A percentile compares a stretch with the other conserved stretches of the same genome.
These are phyloP conservation scores for Neoboletus magnificus DNA, from an alignment of 768 basidiomycete genomes.

Conservation along the genomic window DNA sequence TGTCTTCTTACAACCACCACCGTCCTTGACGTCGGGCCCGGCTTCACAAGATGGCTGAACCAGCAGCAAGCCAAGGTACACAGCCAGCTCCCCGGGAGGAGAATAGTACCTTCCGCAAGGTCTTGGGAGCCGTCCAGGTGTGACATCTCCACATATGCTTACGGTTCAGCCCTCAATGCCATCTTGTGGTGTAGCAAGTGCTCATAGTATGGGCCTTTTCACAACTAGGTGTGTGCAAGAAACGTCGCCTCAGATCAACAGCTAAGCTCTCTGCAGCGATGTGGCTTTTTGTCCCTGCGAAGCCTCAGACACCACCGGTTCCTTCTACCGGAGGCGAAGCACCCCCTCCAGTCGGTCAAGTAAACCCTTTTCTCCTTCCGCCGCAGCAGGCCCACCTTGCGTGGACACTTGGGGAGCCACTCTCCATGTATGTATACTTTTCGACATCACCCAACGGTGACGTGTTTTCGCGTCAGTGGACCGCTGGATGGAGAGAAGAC, in stretches of 20 bases:
- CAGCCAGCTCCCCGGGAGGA: conserved; percentile 27
- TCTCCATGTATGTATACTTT: conserved; percentile 73
- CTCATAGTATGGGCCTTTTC: conserved; percentile 63
- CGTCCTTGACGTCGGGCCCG: neutral
- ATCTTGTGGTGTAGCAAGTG: conserved; percentile 50
- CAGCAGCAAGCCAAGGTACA: conserved; percentile 18
- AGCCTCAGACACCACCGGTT: conserved; percentile 32
- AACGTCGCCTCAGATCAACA: neutral
- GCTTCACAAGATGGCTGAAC: conserved; percentile 24
- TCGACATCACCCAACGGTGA: conserved; percentile 63
- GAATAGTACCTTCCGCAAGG: conserved; percentile 35
- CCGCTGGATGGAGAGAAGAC: conserved; percentile 46
- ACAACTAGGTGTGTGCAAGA: conserved; percentile 51
- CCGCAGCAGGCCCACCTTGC: conserved; percentile 52
- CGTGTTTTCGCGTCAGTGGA: conserved; percentile 55
- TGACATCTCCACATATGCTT: conserved; percentile 10
- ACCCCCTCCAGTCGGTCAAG: conserved; percentile 20
- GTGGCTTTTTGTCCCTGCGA: conserved; percentile 40
- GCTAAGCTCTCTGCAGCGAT: conserved; percentile 34
- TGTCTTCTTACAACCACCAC: conserved; percentile 4
- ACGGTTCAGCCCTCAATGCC: conserved; percentile 2
- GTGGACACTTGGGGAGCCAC: conserved; percentile 57
- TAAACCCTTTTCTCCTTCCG: conserved; percentile 49
- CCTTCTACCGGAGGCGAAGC: conserved; percentile 21
- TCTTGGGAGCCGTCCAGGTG: conserved; percentile 44